These are phyloP conservation scores for Carex littledalei DNA, from an alignment of 176 grass and related monocot species.

Conservation along the genomic window DNA sequence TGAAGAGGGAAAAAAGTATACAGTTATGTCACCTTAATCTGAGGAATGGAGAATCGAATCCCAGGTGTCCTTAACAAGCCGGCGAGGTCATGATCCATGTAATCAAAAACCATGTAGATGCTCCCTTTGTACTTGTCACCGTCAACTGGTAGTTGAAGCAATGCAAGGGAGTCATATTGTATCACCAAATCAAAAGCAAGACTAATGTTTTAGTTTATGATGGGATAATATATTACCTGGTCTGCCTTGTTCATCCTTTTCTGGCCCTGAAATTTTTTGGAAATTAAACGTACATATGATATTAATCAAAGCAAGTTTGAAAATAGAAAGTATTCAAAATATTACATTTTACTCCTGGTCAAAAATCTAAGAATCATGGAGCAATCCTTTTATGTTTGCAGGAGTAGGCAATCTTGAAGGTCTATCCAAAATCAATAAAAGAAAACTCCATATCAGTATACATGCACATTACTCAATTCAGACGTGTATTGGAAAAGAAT, in stretches of 20 bases:
- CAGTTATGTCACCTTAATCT: slow-evolving; percentile 72
- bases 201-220: slow-evolving; percentile 10
- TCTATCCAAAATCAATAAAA: background rate
- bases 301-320: background rate
- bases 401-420: background rate
- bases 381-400: background rate
- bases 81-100: slow-evolving; percentile 88
- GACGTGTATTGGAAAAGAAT: background rate
- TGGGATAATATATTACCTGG: slow-evolving; percentile 40
- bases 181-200: slow-evolving; percentile 6
- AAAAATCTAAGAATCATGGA: background rate
- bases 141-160: slow-evolving; percentile 29
- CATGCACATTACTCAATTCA: background rate
- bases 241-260: slow-evolving; percentile 87
- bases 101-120: slow-evolving; percentile 88
- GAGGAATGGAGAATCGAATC: slow-evolving; percentile 71
- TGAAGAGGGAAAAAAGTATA: background rate
- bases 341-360: background rate
- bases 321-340: background rate
- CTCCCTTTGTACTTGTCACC: slow-evolving; percentile 74
- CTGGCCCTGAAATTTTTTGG: slow-evolving; percentile 42
- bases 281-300: background rate
- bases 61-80: slow-evolving; percentile 54
- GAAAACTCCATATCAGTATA: background rate
- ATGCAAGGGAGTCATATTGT: background rate